phyloP scores from a whole-genome alignment of 495 filamentous ascomycete species.

The Halenospora varia region DNA sequence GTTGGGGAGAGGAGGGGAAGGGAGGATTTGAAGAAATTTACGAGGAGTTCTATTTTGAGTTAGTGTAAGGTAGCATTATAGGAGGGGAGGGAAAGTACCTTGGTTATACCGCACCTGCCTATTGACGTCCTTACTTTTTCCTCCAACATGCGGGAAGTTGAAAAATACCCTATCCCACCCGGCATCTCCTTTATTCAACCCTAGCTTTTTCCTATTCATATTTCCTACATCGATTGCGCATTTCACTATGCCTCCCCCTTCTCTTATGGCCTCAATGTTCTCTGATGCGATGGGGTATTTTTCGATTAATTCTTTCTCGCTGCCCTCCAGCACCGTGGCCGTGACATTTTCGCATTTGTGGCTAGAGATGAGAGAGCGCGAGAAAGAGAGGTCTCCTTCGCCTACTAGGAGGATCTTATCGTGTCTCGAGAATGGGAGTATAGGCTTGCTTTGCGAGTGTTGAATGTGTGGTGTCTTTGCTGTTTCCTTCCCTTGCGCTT shows the following conservation, averaged over 20 bases:
- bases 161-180: slow-evolving; percentile 72
- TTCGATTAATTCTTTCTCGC: slow-evolving; percentile 40
- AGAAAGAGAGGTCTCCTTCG: slow-evolving; percentile 93
- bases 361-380: slow-evolving; percentile 65
- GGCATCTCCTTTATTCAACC: slow-evolving; percentile 19
- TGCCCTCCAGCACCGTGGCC: slow-evolving; percentile 45
- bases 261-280: slow-evolving; percentile 53
- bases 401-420: slow-evolving; percentile 81
- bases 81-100: slow-evolving; percentile 26
- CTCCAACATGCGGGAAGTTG: slow-evolving; percentile 96
- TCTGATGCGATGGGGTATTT: slow-evolving; percentile 76
- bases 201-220: slow-evolving; percentile 34
- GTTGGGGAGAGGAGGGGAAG: slow-evolving; percentile 34
- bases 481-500: slow-evolving; percentile 19
- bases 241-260: slow-evolving; percentile 46
- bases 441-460: slow-evolving; percentile 43
- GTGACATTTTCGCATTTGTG: slow-evolving; percentile 65
- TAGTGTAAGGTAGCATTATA: no score
- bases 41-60: slow-evolving; percentile 67
- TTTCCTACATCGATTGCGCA: slow-evolving; percentile 73
- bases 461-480: slow-evolving; percentile 19
- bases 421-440: slow-evolving; percentile 67
- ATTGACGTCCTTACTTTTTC: slow-evolving; percentile 87
- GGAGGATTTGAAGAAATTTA: slow-evolving; percentile 71
- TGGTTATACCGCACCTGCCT: slow-evolving; percentile 91